Percentiles rank a stretch among this genome's conserved stretches.
phyloP scores from a whole-genome alignment of 106 monocot species.

The Acorus calamus region DNA sequence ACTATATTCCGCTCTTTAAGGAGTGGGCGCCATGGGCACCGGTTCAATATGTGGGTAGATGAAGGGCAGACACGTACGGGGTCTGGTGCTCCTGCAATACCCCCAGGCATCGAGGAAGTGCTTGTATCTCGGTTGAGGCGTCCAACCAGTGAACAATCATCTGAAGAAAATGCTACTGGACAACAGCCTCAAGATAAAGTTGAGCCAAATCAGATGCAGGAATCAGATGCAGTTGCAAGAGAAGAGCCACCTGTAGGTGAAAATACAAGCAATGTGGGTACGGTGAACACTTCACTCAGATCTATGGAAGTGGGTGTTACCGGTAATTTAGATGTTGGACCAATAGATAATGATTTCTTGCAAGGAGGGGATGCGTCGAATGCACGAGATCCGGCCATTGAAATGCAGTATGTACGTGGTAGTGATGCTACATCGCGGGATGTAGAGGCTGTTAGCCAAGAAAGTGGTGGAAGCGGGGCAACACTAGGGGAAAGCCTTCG shows the following conservation, averaged over 20 bases:
- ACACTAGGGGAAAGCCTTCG: conserved; percentile 88
- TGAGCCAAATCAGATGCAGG: conserved; percentile 33
- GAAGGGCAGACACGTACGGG: conserved; percentile 53
- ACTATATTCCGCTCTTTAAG: conserved; percentile 76
- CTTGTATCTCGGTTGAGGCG: conserved; percentile 73
- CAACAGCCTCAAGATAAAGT: conserved; percentile 27
- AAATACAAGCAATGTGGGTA: conserved; percentile 38
- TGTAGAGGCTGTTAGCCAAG: conserved; percentile 90
- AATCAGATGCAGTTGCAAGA: conserved; percentile 24
- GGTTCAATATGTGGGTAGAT: conserved; percentile 94
- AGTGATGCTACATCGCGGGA: conserved; percentile 65
- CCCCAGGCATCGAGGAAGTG: conserved; percentile 87
- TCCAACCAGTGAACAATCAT: conserved; percentile 54
- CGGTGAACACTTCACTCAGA: conserved; percentile 19
- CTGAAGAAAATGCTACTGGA: conserved; percentile 29
- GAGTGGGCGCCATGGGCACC: conserved; percentile 70
- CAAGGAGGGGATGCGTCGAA: conserved; percentile 38
- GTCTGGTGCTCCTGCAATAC: conserved; percentile 55
- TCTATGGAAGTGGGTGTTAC: conserved; percentile 10
- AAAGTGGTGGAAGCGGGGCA: conserved; percentile 92
- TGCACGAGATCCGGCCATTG: conserved; percentile 57
- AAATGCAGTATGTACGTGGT: conserved; percentile 75
- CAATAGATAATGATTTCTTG: conserved; percentile 16
- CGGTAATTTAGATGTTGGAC: conserved; percentile 16
- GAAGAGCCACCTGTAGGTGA: conserved; percentile 23